phyloP scores from a whole-genome alignment of 306 rosid genomes.

The Morella rubra region DNA sequence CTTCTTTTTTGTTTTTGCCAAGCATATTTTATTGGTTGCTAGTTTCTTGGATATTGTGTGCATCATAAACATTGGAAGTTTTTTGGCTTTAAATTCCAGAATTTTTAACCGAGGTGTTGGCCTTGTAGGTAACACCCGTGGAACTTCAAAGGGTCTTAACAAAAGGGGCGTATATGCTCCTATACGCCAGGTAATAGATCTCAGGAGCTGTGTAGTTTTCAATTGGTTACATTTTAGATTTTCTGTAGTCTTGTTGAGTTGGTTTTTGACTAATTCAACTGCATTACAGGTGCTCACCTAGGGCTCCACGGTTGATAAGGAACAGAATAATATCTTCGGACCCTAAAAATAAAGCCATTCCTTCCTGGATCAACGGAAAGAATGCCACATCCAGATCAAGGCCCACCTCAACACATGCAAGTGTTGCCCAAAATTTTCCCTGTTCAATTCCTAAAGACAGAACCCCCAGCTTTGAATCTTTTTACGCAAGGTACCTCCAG shows the following conservation, averaged over 20 bases:
- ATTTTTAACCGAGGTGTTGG: slow-evolving; percentile 18
- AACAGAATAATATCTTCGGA: slow-evolving; percentile 49
- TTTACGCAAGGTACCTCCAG: slow-evolving; percentile 42
- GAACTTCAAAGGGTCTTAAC: slow-evolving; percentile 73
- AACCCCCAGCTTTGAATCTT: slow-evolving; percentile 43
- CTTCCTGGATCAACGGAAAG: slow-evolving; percentile 46
- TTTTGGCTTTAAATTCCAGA: not conserved
- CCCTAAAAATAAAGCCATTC: slow-evolving; percentile 40
- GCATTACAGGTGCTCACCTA: slow-evolving; percentile 75
- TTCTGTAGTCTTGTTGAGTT: slow-evolving; percentile 13
- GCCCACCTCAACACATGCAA: slow-evolving; percentile 24
- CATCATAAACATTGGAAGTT: not conserved
- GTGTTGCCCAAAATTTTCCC: slow-evolving; percentile 29
- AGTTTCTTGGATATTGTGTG: not conserved
- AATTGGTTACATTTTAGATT: not conserved
- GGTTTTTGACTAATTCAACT: slow-evolving; percentile 25
- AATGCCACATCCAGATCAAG: slow-evolving; percentile 37
- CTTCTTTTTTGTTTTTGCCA: too few species aligned
- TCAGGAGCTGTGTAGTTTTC: not conserved
- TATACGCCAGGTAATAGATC: slow-evolving; percentile 73
- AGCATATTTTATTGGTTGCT: not conserved
- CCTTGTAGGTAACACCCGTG: slow-evolving; percentile 66
- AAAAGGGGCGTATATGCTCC: slow-evolving; percentile 93
- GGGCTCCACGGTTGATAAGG: slow-evolving; percentile 83
- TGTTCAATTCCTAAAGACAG: slow-evolving; percentile 34